Percentiles rank a stretch among this genome's conserved stretches.
phyloP scores from a whole-genome alignment of 2,329 filamentous ascomycete genomes.

The Botrytis medusae region DNA sequence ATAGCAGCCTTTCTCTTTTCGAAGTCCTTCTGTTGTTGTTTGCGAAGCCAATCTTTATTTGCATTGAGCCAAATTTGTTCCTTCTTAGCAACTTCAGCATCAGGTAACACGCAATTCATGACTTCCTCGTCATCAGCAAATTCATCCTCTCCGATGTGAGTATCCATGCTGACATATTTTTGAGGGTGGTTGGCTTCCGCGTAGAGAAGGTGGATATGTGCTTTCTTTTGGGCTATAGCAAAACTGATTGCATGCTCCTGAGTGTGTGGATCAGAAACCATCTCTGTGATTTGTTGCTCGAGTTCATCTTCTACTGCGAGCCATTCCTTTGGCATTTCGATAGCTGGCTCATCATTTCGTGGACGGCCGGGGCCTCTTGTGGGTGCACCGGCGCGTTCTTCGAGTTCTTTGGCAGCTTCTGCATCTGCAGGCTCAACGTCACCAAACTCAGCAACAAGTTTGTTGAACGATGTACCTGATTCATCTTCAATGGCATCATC shows the following conservation, averaged over 20 bases:
- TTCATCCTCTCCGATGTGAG: slow-evolving; percentile 73
- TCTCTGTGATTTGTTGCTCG: slow-evolving; percentile 68
- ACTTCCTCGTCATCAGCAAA: slow-evolving; percentile 92
- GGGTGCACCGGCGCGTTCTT: slow-evolving; percentile 25
- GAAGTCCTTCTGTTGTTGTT: slow-evolving; percentile 80
- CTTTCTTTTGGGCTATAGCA: slow-evolving; percentile 57
- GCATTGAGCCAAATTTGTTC: slow-evolving; percentile 92
- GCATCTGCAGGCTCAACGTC: slow-evolving; percentile 33
- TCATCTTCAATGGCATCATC: slow-evolving; percentile 31
- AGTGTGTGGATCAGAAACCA: slow-evolving; percentile 63
- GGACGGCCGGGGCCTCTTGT: slow-evolving; percentile 36
- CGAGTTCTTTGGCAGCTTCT: slow-evolving; percentile 26
- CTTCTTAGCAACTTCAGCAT: slow-evolving; percentile 76
- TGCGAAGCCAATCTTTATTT: slow-evolving; percentile 90
- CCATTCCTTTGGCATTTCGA: slow-evolving; percentile 53
- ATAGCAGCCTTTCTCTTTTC: slow-evolving; percentile 64
- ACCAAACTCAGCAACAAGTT: slow-evolving; percentile 48
- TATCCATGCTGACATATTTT: slow-evolving; percentile 55
- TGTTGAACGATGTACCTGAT: slow-evolving; percentile 40
- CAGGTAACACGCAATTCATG: slow-evolving; percentile 70
- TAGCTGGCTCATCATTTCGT: slow-evolving; percentile 40
- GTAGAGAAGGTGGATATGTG: slow-evolving; percentile 53
- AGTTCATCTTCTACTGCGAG: slow-evolving; percentile 61
- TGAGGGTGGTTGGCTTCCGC: slow-evolving; percentile 50
- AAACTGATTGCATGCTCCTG: slow-evolving; percentile 57